Base-by-base conservation (phyloP, 352 stramenopile species). In the Globisporangium iwayamae region DNA sequence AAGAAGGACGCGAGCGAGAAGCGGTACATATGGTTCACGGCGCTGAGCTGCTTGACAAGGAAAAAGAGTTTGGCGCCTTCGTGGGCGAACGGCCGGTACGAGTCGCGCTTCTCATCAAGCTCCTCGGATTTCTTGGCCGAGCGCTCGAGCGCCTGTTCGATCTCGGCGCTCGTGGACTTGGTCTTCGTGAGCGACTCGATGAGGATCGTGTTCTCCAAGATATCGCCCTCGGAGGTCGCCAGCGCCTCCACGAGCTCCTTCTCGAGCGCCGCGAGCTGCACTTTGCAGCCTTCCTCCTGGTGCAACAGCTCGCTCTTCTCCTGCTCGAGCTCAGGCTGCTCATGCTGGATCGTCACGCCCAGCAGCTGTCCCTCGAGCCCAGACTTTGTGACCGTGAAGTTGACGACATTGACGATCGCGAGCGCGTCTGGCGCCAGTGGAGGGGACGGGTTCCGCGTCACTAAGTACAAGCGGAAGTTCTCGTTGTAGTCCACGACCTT, bases 401-500 rank as follows among this genome's bases (percentile, higher is more conserved):
- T 98, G 53, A 99, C 84, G 0, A 96, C 83, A 25, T 91, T 96
- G 10, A 98, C 86, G 34, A 98, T 89, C 16, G 92, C 89, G 0
- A 85, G 72, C 0, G 91, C 90, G 54, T 98, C 89, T 0, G 96
- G 96, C 1, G 89, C 81, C 2, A 98, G 73, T 4, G 87, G 76
- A 4, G 92, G 94, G 4, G 85, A 81, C 18, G 92, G 93, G 52
- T 97, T 98, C 5, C 94, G 76, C 11, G 96, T 98, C 30, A 97
- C 87, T 8, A 99, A 63, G 47, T 92, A 92, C 41, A 99, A 56
- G 2, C 89, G 83, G 58, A 99, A 99, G 70, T 93, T 96, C 51
- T 98, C 93, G 67, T 97, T 97, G 72, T 97, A 98, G 65, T 99
- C 96, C 30, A 99, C 81, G 39, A 90, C 63, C 52, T 97, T 98